Evolutionary conservation across 768 basidiomycete genomes (phyloP).

Genomic region (Serendipita vermifera): DNA sequence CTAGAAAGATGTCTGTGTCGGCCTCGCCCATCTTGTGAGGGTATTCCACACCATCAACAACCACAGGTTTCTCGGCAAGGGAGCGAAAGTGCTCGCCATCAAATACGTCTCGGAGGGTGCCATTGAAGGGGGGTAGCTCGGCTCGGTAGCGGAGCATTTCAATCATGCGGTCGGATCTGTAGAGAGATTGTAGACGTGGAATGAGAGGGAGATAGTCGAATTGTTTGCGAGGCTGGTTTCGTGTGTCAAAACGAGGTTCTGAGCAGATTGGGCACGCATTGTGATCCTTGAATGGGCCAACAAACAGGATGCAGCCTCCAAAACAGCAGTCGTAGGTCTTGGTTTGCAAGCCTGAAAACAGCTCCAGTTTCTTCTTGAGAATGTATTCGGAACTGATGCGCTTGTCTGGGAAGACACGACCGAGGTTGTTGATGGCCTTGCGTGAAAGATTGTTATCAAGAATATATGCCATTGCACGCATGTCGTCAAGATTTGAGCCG

Average conservation of each 20-base stretch:
- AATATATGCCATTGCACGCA: too few relatives aligned
- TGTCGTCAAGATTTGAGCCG: too few relatives aligned
- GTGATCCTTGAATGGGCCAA: constrained; percentile 22
- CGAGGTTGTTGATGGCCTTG: too few relatives aligned
- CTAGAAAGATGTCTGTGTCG: constrained; percentile 31
- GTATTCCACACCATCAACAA: constrained; percentile 19
- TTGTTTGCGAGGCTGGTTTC: constrained; percentile 18
- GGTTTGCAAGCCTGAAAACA: constrained; percentile 26
- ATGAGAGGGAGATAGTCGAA: constrained; percentile 32
- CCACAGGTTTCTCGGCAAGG: constrained; percentile 19
- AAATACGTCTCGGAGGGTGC: constrained; percentile 26
- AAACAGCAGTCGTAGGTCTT: constrained; percentile 31
- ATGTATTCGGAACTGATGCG: too few relatives aligned
- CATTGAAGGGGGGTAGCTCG: constrained; percentile 13
- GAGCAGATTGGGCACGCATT: constrained; percentile 28
- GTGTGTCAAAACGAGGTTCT: constrained; percentile 18
- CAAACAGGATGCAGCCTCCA: constrained; percentile 30
- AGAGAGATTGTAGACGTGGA: constrained; percentile 24
- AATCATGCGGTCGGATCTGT: constrained; percentile 16
- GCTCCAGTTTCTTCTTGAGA: too few relatives aligned
- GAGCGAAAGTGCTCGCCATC: constrained; percentile 24
- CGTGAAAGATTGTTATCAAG: too few relatives aligned
- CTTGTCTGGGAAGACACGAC: too few relatives aligned
- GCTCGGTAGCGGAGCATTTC: constrained; percentile 19
- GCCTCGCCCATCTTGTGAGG: constrained; percentile 27